These are phyloP conservation scores for Penicillium canariense DNA, from an alignment of 495 filamentous ascomycete genomes.

Conservation along the genomic window DNA sequence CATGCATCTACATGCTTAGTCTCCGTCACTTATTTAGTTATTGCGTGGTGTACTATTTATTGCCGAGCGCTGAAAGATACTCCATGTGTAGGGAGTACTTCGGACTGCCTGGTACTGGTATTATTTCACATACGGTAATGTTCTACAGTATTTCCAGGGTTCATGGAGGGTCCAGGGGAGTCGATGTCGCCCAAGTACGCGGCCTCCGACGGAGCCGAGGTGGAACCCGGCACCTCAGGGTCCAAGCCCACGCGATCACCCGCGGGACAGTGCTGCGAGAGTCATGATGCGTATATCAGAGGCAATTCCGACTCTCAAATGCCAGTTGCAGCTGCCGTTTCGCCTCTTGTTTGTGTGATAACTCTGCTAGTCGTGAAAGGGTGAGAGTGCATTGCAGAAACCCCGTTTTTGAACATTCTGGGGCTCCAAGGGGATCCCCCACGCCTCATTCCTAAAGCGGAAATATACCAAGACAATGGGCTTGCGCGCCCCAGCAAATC, in stretches of 20 bases:
- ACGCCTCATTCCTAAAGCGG: background rate
- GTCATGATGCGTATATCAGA: background rate
- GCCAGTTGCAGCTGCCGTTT: too few relatives aligned
- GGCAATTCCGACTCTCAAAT: too few relatives aligned
- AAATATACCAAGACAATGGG: background rate
- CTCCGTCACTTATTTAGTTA: too few relatives aligned
- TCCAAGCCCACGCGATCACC: background rate
- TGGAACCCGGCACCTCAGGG: background rate
- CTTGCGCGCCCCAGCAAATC: background rate
- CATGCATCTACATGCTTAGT: too few relatives aligned
- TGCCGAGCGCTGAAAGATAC: too few relatives aligned
- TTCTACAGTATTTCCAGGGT: background rate
- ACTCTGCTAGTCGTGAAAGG: too few relatives aligned
- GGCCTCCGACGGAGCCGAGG: background rate
- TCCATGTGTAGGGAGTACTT: too few relatives aligned
- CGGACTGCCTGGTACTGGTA: too few relatives aligned
- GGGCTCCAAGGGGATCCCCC: background rate
- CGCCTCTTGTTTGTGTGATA: too few relatives aligned
- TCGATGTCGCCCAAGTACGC: background rate
- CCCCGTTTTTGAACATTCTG: background rate
- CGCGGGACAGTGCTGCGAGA: background rate
- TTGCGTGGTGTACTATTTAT: too few relatives aligned
- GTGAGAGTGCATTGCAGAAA: too few relatives aligned
- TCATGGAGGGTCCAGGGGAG: background rate
- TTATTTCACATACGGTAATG: background rate